Percentiles rank a stretch among this genome's conserved stretches.
Evolutionary conservation across 768 basidiomycete species (phyloP).

Genomic region (Boletus reticuloceps): DNA sequence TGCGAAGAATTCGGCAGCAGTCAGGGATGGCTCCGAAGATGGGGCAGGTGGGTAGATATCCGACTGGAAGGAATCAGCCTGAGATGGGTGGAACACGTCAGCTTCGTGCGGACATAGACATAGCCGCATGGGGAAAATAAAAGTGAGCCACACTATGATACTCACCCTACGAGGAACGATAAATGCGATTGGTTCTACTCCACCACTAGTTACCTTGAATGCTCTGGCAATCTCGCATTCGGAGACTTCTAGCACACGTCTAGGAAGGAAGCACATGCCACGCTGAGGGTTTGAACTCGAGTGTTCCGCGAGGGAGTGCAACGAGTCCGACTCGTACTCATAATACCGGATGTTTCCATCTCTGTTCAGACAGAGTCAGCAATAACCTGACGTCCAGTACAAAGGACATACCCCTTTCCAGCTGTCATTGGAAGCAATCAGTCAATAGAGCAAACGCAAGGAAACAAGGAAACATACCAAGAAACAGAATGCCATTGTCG

Average conservation of each 20-base stretch:
- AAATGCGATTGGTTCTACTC: slow-evolving; percentile 90
- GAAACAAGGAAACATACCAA: slow-evolving; percentile 45
- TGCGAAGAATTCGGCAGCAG: slow-evolving; percentile 82
- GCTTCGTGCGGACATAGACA: background rate
- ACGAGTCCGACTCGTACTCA: slow-evolving; percentile 86
- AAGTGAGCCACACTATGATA: background rate
- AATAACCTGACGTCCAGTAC: background rate
- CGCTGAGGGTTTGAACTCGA: slow-evolving; percentile 91
- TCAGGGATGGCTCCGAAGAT: slow-evolving; percentile 74
- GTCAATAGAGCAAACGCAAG: background rate
- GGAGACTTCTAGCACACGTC: slow-evolving; percentile 80
- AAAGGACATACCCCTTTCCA: slow-evolving; percentile 74
- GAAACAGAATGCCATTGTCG: slow-evolving; percentile 88
- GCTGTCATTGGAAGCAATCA: slow-evolving; percentile 38
- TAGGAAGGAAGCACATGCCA: slow-evolving; percentile 95
- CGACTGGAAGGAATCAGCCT: slow-evolving; percentile 95
- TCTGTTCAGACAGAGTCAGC: slow-evolving; percentile 36
- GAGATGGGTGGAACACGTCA: background rate
- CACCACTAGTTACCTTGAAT: slow-evolving; percentile 75
- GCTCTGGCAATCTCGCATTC: slow-evolving; percentile 96
- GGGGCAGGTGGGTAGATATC: slow-evolving; percentile 95
- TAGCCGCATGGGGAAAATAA: background rate
- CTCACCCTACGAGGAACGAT: slow-evolving; percentile 90
- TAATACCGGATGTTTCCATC: slow-evolving; percentile 99
- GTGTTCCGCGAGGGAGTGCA: slow-evolving; percentile 77